Conservation (phyloP, 148 eudicot species). For the Fagopyrum esculentum region DNA sequence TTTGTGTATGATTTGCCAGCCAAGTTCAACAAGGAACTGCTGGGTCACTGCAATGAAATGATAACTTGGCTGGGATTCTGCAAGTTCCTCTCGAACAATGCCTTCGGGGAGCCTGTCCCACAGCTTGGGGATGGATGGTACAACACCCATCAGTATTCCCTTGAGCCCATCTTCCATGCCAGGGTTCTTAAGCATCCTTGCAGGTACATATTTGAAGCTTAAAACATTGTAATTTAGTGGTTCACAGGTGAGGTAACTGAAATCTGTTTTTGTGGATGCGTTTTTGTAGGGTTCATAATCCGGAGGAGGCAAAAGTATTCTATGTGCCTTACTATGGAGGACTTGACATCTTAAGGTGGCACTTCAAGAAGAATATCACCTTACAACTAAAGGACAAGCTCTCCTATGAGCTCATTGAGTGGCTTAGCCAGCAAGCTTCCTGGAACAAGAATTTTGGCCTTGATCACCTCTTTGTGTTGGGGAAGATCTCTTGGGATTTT, state of each 20-base stretch:
- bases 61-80: constrained; percentile 50
- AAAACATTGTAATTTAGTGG: background rate
- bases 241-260: background rate
- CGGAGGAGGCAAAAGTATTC: constrained; percentile 58
- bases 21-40: constrained; percentile 65
- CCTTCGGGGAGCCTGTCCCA: constrained; percentile 46
- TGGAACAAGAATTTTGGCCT: constrained; percentile 53
- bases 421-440: constrained; percentile 37
- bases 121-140: constrained; percentile 72
- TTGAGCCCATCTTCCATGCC: constrained; percentile 69
- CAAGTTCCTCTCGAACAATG: constrained; percentile 41
- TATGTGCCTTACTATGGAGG: constrained; percentile 84
- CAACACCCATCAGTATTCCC: constrained; percentile 65
- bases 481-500: constrained; percentile 83
- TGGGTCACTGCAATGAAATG: constrained; percentile 44
- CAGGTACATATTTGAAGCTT: background rate
- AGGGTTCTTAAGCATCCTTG: constrained; percentile 64
- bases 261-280: background rate
- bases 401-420: constrained; percentile 41
- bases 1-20: constrained; percentile 73
- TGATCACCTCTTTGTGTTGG: constrained; percentile 72
- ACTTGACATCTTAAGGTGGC: constrained; percentile 62
- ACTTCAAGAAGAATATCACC: constrained; percentile 47
- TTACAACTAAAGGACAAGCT: constrained; percentile 51
- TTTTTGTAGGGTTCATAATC: constrained; percentile 34